Evolutionary conservation across 1,284 basidiomycete species (phyloP).

Genomic region (Golubevia sp.): DNA sequence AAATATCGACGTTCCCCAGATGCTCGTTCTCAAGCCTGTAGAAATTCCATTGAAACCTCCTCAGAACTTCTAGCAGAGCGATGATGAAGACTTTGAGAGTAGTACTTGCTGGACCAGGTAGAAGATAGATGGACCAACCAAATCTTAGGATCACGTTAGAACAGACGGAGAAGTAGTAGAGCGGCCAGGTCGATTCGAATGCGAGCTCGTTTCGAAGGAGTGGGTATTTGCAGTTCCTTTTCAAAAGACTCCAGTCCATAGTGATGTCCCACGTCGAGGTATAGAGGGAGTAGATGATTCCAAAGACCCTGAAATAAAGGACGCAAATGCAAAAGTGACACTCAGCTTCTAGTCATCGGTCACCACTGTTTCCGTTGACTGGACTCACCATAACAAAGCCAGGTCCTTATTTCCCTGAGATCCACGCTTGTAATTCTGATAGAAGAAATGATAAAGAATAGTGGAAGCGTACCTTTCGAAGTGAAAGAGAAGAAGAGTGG

Average conservation of each 20-base stretch:
- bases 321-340: not conserved
- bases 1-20: conserved; percentile 26
- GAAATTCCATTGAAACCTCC: conserved; percentile 56
- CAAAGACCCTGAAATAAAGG: conserved; percentile 25
- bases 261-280: conserved; percentile 48
- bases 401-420: conserved; percentile 15
- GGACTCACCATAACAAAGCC: conserved; percentile 40
- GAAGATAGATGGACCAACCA: conserved; percentile 46
- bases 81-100: conserved; percentile 40
- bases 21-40: conserved; percentile 57
- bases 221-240: conserved; percentile 28
- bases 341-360: no score
- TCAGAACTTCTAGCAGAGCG: conserved; percentile 49
- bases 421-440: conserved; percentile 40
- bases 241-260: conserved; percentile 55
- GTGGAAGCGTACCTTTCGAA: no score
- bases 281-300: conserved; percentile 39
- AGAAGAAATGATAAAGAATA: conserved; percentile 39
- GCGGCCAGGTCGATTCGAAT: conserved; percentile 27
- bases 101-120: conserved; percentile 28
- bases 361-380: no score
- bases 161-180: conserved; percentile 52
- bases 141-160: conserved; percentile 40
- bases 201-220: conserved; percentile 42
- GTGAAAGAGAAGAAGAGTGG: no score